These are phyloP conservation scores for Aspergillus sp. DNA, from an alignment of 2,329 filamentous ascomycete genomes.

Conservation along the genomic window DNA sequence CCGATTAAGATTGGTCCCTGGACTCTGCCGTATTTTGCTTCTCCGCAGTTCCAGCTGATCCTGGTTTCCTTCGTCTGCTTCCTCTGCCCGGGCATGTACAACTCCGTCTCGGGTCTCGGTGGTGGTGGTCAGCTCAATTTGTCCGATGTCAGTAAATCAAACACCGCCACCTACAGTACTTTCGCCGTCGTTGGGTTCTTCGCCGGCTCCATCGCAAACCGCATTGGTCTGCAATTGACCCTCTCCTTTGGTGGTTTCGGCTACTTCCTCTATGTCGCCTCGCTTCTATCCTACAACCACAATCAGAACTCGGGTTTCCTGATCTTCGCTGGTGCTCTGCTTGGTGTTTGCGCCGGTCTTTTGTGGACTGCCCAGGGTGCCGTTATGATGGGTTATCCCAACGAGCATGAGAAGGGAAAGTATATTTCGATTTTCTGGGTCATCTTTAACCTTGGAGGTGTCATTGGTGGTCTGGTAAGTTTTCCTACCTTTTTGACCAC, in stretches of 20 bases:
- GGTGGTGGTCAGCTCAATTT: constrained; percentile 64
- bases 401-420: constrained; percentile 78
- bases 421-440: constrained; percentile 94
- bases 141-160: constrained; percentile 66
- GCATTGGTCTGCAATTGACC: constrained; percentile 49
- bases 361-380: constrained; percentile 58
- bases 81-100: constrained; percentile 75
- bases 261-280: constrained; percentile 55
- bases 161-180: constrained; percentile 72
- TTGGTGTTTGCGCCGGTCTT: constrained; percentile 55
- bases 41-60: constrained; percentile 71
- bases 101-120: constrained; percentile 68
- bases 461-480: constrained; percentile 75
- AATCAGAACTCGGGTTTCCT: constrained; percentile 54
- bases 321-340: constrained; percentile 54
- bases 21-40: constrained; percentile 70
- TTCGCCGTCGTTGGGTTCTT: constrained; percentile 70
- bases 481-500: background rate
- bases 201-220: constrained; percentile 57
- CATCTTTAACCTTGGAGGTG: constrained; percentile 90
- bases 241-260: constrained; percentile 53
- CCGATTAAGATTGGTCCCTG: constrained; percentile 58
- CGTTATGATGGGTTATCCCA: constrained; percentile 78
- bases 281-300: constrained; percentile 57
- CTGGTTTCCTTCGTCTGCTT: constrained; percentile 74